These are phyloP conservation scores for Rosa chinensis DNA, from an alignment of 306 rosid species.

Conservation along the genomic window DNA sequence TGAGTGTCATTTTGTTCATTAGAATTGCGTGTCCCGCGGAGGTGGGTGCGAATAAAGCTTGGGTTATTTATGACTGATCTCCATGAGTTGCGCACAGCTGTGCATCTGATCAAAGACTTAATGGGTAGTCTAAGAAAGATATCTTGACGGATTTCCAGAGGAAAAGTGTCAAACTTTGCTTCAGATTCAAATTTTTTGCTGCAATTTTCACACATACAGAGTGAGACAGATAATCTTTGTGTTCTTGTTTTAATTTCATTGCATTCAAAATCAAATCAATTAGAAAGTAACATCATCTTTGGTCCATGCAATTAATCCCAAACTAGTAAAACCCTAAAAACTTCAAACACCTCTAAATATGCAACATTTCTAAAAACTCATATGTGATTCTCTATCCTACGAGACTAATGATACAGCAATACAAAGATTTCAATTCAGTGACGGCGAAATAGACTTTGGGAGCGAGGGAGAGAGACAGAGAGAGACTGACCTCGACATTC, in stretches of 20 bases:
- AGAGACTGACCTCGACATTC: background rate
- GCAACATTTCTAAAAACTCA: background rate
- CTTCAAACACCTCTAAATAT: background rate
- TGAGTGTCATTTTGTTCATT: background rate
- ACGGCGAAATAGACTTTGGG: background rate
- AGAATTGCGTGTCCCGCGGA: background rate
- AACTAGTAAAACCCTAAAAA: background rate
- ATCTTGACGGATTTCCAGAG: background rate
- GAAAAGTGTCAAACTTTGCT: background rate
- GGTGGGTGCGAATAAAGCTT: background rate
- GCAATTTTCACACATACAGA: background rate
- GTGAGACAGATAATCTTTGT: background rate
- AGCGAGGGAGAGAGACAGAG: background rate
- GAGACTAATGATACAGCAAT: background rate
- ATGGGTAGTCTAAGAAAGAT: background rate
- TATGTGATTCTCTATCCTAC: background rate
- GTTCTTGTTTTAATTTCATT: background rate
- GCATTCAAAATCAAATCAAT: background rate
- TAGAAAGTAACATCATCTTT: background rate
- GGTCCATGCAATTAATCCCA: background rate
- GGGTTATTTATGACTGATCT: slow-evolving; percentile 1
- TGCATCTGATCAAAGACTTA: background rate
- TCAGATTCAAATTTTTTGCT: background rate
- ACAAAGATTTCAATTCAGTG: background rate
- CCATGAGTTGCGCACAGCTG: slow-evolving; percentile 3